Evolutionary conservation across 202 grass and related monocot genomes (phyloP).

Genomic region (Schoenoplectus tabernaemontani): DNA sequence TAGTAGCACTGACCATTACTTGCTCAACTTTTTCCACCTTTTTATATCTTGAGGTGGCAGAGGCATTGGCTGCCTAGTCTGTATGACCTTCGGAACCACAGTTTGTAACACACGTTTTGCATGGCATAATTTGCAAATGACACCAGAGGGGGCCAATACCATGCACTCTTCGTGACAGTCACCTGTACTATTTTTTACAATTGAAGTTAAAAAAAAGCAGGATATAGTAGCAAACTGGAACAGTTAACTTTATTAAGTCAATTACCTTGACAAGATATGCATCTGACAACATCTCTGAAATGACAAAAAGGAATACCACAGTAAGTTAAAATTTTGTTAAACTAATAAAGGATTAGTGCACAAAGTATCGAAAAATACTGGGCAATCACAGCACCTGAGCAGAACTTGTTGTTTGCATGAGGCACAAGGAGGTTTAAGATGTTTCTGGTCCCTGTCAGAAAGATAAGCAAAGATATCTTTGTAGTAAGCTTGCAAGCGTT

Average conservation of each 20-base stretch:
- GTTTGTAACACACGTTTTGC: slow-evolving; percentile 41
- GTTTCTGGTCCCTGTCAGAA: slow-evolving; percentile 50
- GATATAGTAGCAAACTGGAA: slow-evolving; percentile 24
- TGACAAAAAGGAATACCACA: slow-evolving; percentile 26
- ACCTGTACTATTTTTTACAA: slow-evolving; percentile 46
- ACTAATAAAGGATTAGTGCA: slow-evolving; percentile 13
- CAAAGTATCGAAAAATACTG: slow-evolving; percentile 4
- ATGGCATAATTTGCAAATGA: slow-evolving; percentile 61
- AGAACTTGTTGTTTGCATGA: slow-evolving; percentile 72
- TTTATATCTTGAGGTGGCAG: slow-evolving; percentile 38
- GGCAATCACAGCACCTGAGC: slow-evolving; percentile 47
- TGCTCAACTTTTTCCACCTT: slow-evolving; percentile 28
- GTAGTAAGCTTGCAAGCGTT: slow-evolving; percentile 27
- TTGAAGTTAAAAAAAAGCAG: slow-evolving; percentile 13
- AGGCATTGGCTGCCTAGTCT: slow-evolving; percentile 27
- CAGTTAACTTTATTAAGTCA: slow-evolving; percentile 12
- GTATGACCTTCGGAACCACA: slow-evolving; percentile 34
- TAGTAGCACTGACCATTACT: slow-evolving; percentile 30
- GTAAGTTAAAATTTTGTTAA: slow-evolving; percentile 23
- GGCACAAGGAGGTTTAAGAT: slow-evolving; percentile 48
- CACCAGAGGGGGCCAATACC: slow-evolving; percentile 34
- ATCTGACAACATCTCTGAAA: slow-evolving; percentile 66
- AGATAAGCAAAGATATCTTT: slow-evolving; percentile 73
- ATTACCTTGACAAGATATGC: slow-evolving; percentile 82
- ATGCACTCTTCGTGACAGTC: slow-evolving; percentile 79